Evolutionary conservation across 257 asterid species (phyloP).

Genomic region (Ocimum tenuiflorum): DNA sequence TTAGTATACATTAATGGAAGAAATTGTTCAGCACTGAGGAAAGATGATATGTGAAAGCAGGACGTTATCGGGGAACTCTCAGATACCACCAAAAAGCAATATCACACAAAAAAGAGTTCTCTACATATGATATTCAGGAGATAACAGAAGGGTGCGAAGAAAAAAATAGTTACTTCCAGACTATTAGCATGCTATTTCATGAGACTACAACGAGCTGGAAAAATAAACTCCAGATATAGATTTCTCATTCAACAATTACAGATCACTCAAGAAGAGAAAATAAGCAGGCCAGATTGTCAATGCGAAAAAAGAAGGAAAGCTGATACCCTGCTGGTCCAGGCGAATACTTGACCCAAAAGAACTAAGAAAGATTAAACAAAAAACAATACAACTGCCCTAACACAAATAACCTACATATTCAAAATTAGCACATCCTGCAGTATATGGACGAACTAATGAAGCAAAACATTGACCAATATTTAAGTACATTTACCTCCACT

Average conservation of each 20-base stretch:
- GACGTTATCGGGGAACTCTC: too few relatives aligned
- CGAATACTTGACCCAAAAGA: constrained; percentile 1
- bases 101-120: not conserved
- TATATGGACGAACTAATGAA: constrained; percentile 13
- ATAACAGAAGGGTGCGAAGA: not conserved
- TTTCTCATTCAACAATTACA: constrained; percentile 5
- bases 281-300: not conserved
- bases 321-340: constrained; percentile 3
- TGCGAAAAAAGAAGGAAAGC: not conserved
- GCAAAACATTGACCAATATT: constrained; percentile 12
- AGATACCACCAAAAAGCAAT: too few relatives aligned
- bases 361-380: not conserved
- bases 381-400: not conserved
- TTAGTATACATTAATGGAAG: not conserved
- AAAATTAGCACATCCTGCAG: not conserved
- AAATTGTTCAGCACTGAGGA: too few relatives aligned
- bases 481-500: constrained; percentile 68
- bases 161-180: not conserved
- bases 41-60: too few relatives aligned
- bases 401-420: not conserved
- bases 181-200: not conserved
- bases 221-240: not conserved
- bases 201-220: not conserved
- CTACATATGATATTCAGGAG: not conserved
- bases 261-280: not conserved